Evolutionary conservation across 495 filamentous ascomycete genomes (phyloP), one percentile per base, ranked within the genome.

Genomic region (Talaromyces thailandensis): DNA sequence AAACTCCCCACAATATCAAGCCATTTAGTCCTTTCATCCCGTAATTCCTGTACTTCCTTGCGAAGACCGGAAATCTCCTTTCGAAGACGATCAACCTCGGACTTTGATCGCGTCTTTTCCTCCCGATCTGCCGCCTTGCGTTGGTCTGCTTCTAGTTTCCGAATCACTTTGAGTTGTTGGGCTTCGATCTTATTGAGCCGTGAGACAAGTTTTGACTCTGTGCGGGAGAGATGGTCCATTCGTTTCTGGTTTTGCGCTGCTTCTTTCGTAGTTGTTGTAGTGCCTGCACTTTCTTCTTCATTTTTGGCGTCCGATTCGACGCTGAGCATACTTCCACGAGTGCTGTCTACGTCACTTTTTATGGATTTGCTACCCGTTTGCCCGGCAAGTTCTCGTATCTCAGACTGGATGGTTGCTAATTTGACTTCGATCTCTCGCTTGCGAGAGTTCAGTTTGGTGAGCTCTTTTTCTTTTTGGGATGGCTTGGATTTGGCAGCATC

Each of bases 361-460:
- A 67, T 21, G 23, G 81, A 76, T 62, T 51, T 67, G 18, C 67
- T 69, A 61, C 78, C 80, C 6, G 66, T 64, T 11, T 73, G 68
- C 16, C 78, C 73, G 6, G 73, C 67, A 4, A 76, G 65, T 63
- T 77, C 63, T 68, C 77, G 67, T 67, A 76, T 69, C 69, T 81
- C 66, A 58, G 70, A 26, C 48, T 77, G 75, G 51, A 79, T 68
- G 52, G 75, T 70, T 12, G 82, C 73, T 0, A 96, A 75, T 66
- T 92, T 90, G 43, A 86, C 83, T 23, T 92, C 84, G 2, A 90
- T 77, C 61, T 88, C 86, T 43, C 79, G 80, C 63, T 88, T 88
- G 62, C 86, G 84, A 6, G 86, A 79, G 12, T 89, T 81, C 1
- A 96, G 82, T 64, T 92, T 94, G 43, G 76, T 74, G 2, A 96